phyloP scores from a whole-genome alignment of 768 basidiomycete species.

The Candolleomyces efflorescens region DNA sequence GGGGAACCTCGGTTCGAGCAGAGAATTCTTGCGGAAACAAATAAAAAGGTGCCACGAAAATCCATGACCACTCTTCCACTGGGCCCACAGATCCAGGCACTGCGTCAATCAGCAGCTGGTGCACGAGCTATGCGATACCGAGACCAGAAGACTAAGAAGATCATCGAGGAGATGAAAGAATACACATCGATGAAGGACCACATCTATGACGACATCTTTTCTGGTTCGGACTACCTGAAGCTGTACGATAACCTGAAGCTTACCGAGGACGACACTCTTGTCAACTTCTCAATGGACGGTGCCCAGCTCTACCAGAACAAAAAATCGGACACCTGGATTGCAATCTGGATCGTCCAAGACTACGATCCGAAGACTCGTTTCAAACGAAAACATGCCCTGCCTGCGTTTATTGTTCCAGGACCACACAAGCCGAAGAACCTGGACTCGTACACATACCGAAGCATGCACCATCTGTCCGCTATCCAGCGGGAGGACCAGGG shows the following conservation, averaged over 20 bases:
- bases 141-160: slow-evolving; percentile 13
- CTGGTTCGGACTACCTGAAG: slow-evolving; percentile 24
- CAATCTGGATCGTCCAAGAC: slow-evolving; percentile 35
- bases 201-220: slow-evolving; percentile 25
- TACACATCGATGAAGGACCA: not conserved
- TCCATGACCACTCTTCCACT: slow-evolving; percentile 35
- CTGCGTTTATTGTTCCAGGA: slow-evolving; percentile 24
- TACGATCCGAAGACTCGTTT: slow-evolving; percentile 19
- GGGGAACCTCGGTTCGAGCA: slow-evolving; percentile 18
- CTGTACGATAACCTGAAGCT: slow-evolving; percentile 18
- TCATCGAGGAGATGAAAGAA: slow-evolving; percentile 14
- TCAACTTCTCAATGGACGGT: slow-evolving; percentile 35
- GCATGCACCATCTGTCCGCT: slow-evolving; percentile 15
- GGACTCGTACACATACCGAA: slow-evolving; percentile 20
- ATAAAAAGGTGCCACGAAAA: slow-evolving; percentile 15
- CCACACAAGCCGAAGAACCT: slow-evolving; percentile 23
- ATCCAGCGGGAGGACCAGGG: slow-evolving; percentile 8
- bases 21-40: not conserved
- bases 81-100: slow-evolving; percentile 38
- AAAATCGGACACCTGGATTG: slow-evolving; percentile 39
- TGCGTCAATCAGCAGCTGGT: slow-evolving; percentile 17
- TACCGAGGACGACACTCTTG: slow-evolving; percentile 24
- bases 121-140: slow-evolving; percentile 25
- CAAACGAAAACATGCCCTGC: slow-evolving; percentile 20
- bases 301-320: slow-evolving; percentile 41